A percentile compares a stretch with the other conserved stretches of the same genome.
Evolutionary conservation across 345 rosid species (phyloP).

Genomic region (Durio zibethinus): DNA sequence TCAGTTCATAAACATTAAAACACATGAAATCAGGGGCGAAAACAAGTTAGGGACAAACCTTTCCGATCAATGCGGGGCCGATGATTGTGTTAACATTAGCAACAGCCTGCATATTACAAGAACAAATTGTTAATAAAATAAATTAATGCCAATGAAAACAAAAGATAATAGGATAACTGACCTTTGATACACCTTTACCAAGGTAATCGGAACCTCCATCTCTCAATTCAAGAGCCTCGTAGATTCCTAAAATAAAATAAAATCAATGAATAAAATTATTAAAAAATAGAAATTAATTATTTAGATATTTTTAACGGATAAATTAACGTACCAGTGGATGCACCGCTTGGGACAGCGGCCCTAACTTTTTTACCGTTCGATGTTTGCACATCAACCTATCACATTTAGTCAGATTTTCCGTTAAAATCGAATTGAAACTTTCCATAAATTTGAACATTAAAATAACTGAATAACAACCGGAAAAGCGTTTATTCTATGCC

Average conservation of each 20-base stretch:
- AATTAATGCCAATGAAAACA: not conserved
- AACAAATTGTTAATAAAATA: not conserved
- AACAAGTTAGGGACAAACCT: conserved; percentile 37
- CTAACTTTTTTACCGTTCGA: conserved; percentile 53
- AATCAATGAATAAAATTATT: not conserved
- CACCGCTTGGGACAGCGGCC: conserved; percentile 98
- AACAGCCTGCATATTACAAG: conserved; percentile 53
- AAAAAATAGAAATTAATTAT: not conserved
- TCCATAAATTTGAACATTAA: not conserved
- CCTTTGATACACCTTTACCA: conserved; percentile 96
- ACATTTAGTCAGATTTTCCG: not conserved
- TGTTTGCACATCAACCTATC: conserved; percentile 62
- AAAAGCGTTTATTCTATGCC: not conserved
- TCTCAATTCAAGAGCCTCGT: conserved; percentile 92
- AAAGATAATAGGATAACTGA: conserved; percentile 11
- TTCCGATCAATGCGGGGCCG: conserved; percentile 87
- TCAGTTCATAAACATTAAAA: not conserved
- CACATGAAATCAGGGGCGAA: not conserved
- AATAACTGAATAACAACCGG: not conserved
- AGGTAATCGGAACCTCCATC: conserved; percentile 97
- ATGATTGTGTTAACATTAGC: conserved; percentile 70
- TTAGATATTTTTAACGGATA: not conserved
- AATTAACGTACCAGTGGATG: conserved; percentile 74
- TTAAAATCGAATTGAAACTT: not conserved
- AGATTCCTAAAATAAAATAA: conserved; percentile 47